Conservation (phyloP, 2,329 filamentous ascomycete genomes). For the Aspergillus viridinutans region DNA sequence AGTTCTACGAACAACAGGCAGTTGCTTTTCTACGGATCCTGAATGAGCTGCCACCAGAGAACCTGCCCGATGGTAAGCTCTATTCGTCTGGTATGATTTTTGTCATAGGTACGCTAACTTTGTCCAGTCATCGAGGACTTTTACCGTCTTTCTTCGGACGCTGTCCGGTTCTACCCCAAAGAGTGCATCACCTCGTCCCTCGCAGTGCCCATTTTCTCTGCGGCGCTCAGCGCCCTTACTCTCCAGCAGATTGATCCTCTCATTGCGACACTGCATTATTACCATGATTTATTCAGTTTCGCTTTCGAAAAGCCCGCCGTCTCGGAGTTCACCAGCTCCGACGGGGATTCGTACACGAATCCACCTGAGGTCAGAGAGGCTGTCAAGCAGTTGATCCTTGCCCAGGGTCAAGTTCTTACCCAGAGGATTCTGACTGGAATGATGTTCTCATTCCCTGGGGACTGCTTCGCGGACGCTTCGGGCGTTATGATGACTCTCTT, state of each 20-base stretch:
- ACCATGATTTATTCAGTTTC: conserved; percentile 86
- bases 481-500: conserved; percentile 88
- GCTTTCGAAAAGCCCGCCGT: conserved; percentile 65
- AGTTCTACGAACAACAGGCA: conserved; percentile 91
- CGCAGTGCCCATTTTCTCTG: conserved; percentile 78
- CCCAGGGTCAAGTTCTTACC: conserved; percentile 71
- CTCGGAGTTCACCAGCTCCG: conserved; percentile 55
- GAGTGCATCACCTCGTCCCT: conserved; percentile 76
- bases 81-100: neutral
- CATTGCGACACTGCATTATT: conserved; percentile 85
- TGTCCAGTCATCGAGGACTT: conserved; percentile 82
- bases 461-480: conserved; percentile 92
- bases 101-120: conserved; percentile 8
- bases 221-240: conserved; percentile 78
- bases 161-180: conserved; percentile 85
- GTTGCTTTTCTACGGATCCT: conserved; percentile 84
- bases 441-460: conserved; percentile 98
- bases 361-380: conserved; percentile 66
- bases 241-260: conserved; percentile 89
- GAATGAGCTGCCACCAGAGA: conserved; percentile 72
- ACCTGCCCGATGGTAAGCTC: conserved; percentile 63
- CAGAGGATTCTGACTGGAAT: conserved; percentile 92
- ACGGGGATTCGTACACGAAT: conserved; percentile 57
- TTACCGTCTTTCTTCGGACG: conserved; percentile 87
- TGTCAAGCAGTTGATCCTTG: conserved; percentile 66